A percentile compares a stretch with the other conserved stretches of the same genome.
Conservation (phyloP, 805 yeast genomes). For the Brettanomyces custersianus region DNA sequence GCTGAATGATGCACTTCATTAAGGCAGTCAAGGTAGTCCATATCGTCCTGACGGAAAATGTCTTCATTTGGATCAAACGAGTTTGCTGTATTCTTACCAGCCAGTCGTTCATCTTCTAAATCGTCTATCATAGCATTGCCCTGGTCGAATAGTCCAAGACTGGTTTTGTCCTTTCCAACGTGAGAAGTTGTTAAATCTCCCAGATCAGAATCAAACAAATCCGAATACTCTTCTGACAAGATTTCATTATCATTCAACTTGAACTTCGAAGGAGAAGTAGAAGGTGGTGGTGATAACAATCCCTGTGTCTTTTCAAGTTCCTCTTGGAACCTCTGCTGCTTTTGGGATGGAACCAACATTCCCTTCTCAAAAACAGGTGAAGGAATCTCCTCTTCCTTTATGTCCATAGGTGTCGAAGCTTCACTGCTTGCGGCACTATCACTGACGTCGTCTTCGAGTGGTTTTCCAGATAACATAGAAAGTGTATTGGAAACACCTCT, state of each 20-base stretch:
- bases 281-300: conserved; percentile 21
- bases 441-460: not conserved
- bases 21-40: conserved; percentile 26
- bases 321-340: conserved; percentile 11
- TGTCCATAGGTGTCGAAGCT: conserved; percentile 1
- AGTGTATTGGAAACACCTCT: not conserved
- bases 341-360: conserved; percentile 4
- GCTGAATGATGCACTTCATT: conserved; percentile 34
- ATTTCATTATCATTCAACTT: conserved; percentile 18
- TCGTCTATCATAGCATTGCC: not conserved
- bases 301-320: conserved; percentile 3
- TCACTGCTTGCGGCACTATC: no score
- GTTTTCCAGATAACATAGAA: not conserved
- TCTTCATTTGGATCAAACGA: conserved; percentile 1
- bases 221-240: conserved; percentile 19
- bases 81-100: not conserved
- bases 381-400: conserved; percentile 6
- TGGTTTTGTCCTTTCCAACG: not conserved
- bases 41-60: conserved; percentile 5
- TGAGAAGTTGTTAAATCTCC: conserved; percentile 4
- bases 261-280: conserved; percentile 24
- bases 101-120: not conserved
- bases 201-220: conserved; percentile 18
- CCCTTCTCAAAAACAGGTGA: conserved; percentile 9
- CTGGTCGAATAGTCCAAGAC: not conserved